phyloP scores from a whole-genome alignment of 495 filamentous ascomycete species.

The Annulohypoxylon bovei region DNA sequence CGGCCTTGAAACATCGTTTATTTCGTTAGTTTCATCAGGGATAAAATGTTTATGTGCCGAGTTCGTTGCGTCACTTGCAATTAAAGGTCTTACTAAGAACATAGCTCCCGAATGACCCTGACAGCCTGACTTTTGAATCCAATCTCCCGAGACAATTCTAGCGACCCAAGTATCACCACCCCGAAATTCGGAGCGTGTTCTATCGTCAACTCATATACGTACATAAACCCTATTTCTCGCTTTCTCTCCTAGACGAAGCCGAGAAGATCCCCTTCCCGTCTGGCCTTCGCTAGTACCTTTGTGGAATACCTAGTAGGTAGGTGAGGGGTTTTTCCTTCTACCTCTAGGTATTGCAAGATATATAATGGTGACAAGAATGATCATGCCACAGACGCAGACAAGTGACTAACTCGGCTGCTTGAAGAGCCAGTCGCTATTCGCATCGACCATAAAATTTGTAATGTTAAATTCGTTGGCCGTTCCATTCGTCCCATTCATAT shows the following conservation, averaged over 20 bases:
- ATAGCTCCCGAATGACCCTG: neutral
- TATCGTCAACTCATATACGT: conserved; percentile 15
- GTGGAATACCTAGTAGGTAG: neutral
- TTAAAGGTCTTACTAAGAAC: conserved; percentile 1
- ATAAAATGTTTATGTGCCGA: conserved; percentile 3
- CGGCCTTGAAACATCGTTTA: conserved; percentile 17
- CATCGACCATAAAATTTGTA: conserved; percentile 72
- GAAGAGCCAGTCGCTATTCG: conserved; percentile 70
- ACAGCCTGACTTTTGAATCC: neutral
- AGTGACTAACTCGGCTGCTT: conserved; percentile 47
- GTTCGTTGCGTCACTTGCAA: conserved; percentile 1
- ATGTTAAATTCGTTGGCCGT: conserved; percentile 67
- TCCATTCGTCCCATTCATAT: conserved; percentile 22
- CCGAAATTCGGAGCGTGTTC: conserved; percentile 6
- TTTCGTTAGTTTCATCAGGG: conserved; percentile 5
- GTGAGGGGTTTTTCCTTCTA: too few species aligned
- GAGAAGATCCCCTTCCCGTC: neutral
- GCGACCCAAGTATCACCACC: conserved; percentile 1
- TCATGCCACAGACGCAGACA: neutral
- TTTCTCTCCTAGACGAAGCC: neutral
- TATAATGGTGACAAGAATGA: neutral
- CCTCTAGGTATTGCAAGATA: conserved; percentile 15
- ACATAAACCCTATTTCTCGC: neutral
- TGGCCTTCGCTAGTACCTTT: neutral
- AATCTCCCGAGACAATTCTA: conserved; percentile 1